A percentile compares a stretch with the other conserved stretches of the same genome.
These are phyloP conservation scores for Aspergillus hancockii DNA, from an alignment of 495 filamentous ascomycete genomes.

Conservation along the genomic window DNA sequence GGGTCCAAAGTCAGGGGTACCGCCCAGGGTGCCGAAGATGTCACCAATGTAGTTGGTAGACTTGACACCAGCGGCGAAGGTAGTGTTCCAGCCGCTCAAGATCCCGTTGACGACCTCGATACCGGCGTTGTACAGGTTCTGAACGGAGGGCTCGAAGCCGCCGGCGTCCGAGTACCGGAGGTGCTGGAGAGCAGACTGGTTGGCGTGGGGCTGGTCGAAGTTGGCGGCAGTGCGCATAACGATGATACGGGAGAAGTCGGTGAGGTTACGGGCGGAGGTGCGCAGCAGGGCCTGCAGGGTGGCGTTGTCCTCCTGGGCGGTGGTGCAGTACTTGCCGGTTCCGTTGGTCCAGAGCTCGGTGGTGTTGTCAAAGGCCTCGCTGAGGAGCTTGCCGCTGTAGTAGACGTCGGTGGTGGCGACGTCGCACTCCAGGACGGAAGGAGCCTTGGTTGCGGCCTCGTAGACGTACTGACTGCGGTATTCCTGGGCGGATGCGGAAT, in stretches of 20 bases:
- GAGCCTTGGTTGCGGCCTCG: conserved; percentile 49
- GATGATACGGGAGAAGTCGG: conserved; percentile 69
- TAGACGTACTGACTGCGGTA: conserved; percentile 66
- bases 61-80: conserved; percentile 59
- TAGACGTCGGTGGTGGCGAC: conserved; percentile 72
- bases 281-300: conserved; percentile 68
- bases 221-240: conserved; percentile 73
- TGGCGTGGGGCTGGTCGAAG: conserved; percentile 69
- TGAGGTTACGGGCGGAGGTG: conserved; percentile 50
- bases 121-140: conserved; percentile 70
- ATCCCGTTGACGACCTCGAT: conserved; percentile 69
- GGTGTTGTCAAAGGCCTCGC: conserved; percentile 65
- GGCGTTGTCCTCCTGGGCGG: conserved; percentile 76
- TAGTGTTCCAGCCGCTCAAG: conserved; percentile 56
- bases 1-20: conserved; percentile 65
- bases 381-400: conserved; percentile 62
- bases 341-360: conserved; percentile 68
- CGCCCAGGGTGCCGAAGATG: conserved; percentile 67
- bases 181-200: conserved; percentile 53
- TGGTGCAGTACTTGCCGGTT: conserved; percentile 66
- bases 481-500: conserved; percentile 48
- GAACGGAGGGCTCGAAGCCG: conserved; percentile 56
- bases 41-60: conserved; percentile 72
- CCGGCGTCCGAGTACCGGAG: conserved; percentile 60
- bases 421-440: conserved; percentile 66